phyloP scores from a whole-genome alignment of 257 asterid genomes.

The Henckelia pumila region DNA sequence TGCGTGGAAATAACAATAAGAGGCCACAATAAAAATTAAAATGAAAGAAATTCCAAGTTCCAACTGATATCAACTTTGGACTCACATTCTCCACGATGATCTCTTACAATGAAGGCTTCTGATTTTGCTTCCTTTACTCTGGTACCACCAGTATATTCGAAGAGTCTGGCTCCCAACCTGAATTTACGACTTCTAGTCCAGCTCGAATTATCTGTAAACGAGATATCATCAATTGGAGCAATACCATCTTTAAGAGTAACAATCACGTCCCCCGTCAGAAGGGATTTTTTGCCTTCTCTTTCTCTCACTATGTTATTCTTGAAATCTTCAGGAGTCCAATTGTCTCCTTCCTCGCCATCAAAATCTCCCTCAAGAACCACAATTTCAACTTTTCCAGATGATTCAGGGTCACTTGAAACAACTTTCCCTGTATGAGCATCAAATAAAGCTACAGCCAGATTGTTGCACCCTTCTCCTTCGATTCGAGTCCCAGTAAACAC shows the following conservation, averaged over 20 bases:
- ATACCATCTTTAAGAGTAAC: conserved; percentile 60
- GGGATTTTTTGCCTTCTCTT: conserved; percentile 79
- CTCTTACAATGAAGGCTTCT: conserved; percentile 76
- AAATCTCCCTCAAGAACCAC: conserved; percentile 92
- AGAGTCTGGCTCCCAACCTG: conserved; percentile 72
- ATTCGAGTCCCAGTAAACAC: conserved; percentile 87
- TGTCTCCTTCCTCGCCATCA: conserved; percentile 62
- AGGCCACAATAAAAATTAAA: neutral
- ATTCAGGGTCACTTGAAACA: conserved; percentile 52
- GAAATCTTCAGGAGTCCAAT: conserved; percentile 70
- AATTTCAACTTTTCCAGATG: conserved; percentile 67
- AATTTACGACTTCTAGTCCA: conserved; percentile 97
- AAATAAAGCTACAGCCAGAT: conserved; percentile 49
- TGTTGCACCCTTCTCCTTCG: conserved; percentile 67
- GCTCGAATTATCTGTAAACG: conserved; percentile 87
- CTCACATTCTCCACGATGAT: conserved; percentile 94
- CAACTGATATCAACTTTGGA: conserved; percentile 10
- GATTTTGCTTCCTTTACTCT: conserved; percentile 78
- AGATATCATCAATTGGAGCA: conserved; percentile 57
- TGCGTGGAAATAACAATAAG: neutral
- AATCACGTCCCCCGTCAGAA: conserved; percentile 64
- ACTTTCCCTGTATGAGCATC: conserved; percentile 59
- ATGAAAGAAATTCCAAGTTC: neutral
- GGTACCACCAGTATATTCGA: conserved; percentile 47
- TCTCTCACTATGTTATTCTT: conserved; percentile 65